Base-by-base conservation (phyloP, 768 basidiomycete species). In the Trametes coccinea region DNA sequence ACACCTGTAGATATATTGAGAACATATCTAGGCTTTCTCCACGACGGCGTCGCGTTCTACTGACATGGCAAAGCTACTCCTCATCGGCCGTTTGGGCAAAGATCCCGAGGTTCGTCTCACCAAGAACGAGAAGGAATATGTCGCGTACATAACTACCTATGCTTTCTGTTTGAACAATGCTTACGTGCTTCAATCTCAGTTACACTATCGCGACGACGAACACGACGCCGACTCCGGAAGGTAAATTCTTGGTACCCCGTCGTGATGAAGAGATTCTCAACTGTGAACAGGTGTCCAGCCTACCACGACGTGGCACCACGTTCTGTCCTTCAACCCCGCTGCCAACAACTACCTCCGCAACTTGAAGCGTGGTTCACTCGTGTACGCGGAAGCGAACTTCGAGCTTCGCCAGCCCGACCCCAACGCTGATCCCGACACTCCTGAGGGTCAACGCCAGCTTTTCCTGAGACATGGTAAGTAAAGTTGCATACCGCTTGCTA, bases 381-480 rank as follows among this genome's bases (percentile, higher is more conserved):
- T 95, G 16, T 93, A 86, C 62, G 92, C 91, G 39, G 93, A 95
- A 72, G 87, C 92, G 31, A 80, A 78, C 66, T 93, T 82, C 62
- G 91, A 93, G 72, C 73, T 93, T 27, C 83, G 87, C 41, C 89
- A 93, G 60, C 83, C 91, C 8, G 88, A 89, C 43, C 73, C 80
- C 5, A 79, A 76, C 41, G 84, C 89, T 11, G 89, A 92, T 53
- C 79, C 89, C 2, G 74, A 80, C 52, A 83, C 89, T 0, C 83
- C 87, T 33, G 80, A 85, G 56, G 88, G 86, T 1, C 91, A 92
- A 70, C 86, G 90, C 34, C 91, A 93, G 72, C 88, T 94, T 56
- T 89, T 92, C 74, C 79, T 94, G 43, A 80, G 84, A 70, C 92
- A 94, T 64, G 91, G 93, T 91, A 30, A 10, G 64, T 33, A 91